Base-by-base conservation (phyloP, 331 rosid genomes). In the Quercus tomentella region DNA sequence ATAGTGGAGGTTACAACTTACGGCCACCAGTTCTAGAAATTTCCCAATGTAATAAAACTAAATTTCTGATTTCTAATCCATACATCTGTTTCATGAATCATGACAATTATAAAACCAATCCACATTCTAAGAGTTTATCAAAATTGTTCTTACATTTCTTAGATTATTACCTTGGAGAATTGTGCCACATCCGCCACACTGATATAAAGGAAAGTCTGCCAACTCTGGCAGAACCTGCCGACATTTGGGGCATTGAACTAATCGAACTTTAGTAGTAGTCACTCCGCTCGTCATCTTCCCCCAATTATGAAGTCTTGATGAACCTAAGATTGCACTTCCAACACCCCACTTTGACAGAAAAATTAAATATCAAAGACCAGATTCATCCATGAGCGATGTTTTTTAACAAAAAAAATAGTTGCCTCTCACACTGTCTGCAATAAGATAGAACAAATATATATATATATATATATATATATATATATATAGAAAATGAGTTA, bases 211-310 rank as follows among this genome's bases (percentile, higher is more conserved):
- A 82, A 75, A 72, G 52, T 82, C 84, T 21, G 91, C 78, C 85
- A 81, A 75, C 86, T 96, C 99, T 33, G 80, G 84, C 71, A 93
- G 98, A 86, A 93, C 79, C 37, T 2, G n/a, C 20, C 66, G 54
- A 75, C 99, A 96, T 79, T 89, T 90, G 3, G 99, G 98, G 86
- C 99, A 96, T 65, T 70, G 81, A 66, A 96, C 99, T 49, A 89
- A 25, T 78, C 99, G 93, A 86, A 87, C 65, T 6, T 82, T 82
- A 23, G 87, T 58, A 76, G 88, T 58, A 76, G 88, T 87, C 83
- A 81, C 11, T n/a, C 85, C 84, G 72, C 82, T 67, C 8, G 86
- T 85, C 97, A 93, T 91, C 76, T 67, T 80, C 1, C 52, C 67
- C 80, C 81, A 84, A 75, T 30, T 76, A 57, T 30, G 74, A 8